phyloP scores from a whole-genome alignment of 768 basidiomycete genomes.

The Termitomyces heimii region DNA sequence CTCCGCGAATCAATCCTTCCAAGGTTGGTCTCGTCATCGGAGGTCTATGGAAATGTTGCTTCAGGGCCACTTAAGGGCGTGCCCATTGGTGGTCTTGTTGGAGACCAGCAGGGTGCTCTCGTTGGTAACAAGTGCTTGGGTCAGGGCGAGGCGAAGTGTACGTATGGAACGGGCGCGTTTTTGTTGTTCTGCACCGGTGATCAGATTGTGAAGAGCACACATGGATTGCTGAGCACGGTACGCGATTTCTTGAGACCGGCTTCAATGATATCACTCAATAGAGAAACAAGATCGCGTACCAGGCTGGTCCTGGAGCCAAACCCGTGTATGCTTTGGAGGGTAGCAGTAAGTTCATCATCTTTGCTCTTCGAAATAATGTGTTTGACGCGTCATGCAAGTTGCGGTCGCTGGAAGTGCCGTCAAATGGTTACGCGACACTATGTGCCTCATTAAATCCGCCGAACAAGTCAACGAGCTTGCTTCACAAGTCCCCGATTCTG shows the following conservation, averaged over 20 bases:
- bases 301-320: constrained; percentile 69
- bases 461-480: constrained; percentile 84
- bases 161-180: constrained; percentile 97
- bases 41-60: constrained; percentile 81
- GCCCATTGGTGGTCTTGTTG: constrained; percentile 87
- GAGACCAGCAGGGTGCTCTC: constrained; percentile 97
- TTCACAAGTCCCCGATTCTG: constrained; percentile 66
- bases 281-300: constrained; percentile 71
- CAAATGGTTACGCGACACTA: constrained; percentile 94
- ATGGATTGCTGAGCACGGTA: constrained; percentile 89
- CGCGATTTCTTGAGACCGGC: constrained; percentile 7
- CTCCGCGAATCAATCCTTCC: constrained; percentile 77
- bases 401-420: constrained; percentile 94
- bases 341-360: constrained; percentile 53
- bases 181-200: constrained; percentile 90
- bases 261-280: not conserved
- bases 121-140: constrained; percentile 93
- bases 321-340: constrained; percentile 95
- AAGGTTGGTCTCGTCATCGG: constrained; percentile 82
- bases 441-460: constrained; percentile 76
- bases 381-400: constrained; percentile 35
- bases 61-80: constrained; percentile 65
- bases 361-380: not conserved
- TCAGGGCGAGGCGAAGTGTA: constrained; percentile 95
- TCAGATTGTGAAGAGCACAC: constrained; percentile 77